These are phyloP conservation scores for Mortierella sp. DNA, from an alignment of 371 early-diverging fungal species.

Conservation along the genomic window DNA sequence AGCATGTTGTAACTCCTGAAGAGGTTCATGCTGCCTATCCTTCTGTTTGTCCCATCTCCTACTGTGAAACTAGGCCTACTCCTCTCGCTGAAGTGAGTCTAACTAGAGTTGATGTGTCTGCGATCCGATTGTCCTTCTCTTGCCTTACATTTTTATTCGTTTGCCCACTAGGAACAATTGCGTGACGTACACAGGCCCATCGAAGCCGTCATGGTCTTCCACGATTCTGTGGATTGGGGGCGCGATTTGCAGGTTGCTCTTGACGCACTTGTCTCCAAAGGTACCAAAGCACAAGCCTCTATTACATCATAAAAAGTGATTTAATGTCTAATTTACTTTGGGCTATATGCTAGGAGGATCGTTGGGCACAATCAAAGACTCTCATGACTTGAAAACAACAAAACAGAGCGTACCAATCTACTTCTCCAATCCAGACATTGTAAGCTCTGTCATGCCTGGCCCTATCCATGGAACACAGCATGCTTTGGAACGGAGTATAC, in stretches of 20 bases:
- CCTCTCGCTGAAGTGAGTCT: conserved; percentile 30
- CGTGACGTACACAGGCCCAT: conserved; percentile 67
- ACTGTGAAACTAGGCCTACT: conserved; percentile 28
- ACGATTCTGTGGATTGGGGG: conserved; percentile 90
- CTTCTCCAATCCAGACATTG: conserved; percentile 82
- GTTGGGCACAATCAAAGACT: conserved; percentile 50
- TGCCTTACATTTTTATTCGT: too few relatives aligned
- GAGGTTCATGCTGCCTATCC: conserved; percentile 80
- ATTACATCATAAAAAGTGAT: not conserved
- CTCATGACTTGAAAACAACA: conserved; percentile 53
- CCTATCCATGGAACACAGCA: too few relatives aligned
- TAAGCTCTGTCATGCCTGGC: conserved; percentile 41
- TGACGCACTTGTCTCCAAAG: conserved; percentile 77
- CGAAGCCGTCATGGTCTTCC: conserved; percentile 83
- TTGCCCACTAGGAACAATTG: conserved; percentile 18
- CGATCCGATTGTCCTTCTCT: not conserved
- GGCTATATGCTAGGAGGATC: conserved; percentile 58
- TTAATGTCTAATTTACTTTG: not conserved
- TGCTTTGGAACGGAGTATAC: too few relatives aligned
- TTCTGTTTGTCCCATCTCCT: conserved; percentile 79
- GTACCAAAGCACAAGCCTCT: conserved; percentile 50
- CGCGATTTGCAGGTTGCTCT: conserved; percentile 85
- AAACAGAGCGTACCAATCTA: conserved; percentile 75
- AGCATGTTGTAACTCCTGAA: conserved; percentile 73
- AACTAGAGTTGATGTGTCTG: not conserved